These are phyloP conservation scores for Tulasnella sp. DNA, from an alignment of 768 basidiomycete species.

Conservation along the genomic window DNA sequence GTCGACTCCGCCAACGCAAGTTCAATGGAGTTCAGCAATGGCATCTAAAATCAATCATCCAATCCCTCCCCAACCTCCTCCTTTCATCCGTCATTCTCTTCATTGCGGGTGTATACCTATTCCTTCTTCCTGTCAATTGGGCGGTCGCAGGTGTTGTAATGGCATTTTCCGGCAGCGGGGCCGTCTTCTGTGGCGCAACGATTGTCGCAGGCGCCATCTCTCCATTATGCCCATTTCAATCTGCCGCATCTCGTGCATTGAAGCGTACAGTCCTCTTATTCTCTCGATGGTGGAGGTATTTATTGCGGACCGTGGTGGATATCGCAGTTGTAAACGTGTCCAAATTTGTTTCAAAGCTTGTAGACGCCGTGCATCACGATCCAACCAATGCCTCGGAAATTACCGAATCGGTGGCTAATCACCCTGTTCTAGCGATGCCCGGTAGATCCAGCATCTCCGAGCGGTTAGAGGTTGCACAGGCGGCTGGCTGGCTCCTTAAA, in stretches of 20 bases:
- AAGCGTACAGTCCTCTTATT: background rate
- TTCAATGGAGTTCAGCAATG: background rate
- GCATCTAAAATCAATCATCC: background rate
- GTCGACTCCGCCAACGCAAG: conserved; percentile 4
- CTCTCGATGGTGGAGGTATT: background rate
- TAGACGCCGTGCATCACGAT: no score
- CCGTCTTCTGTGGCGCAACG: background rate
- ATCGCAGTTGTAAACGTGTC: no score
- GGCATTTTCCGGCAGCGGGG: background rate
- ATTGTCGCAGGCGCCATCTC: background rate
- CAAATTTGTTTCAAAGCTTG: no score
- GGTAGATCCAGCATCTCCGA: background rate
- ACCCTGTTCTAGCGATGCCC: background rate
- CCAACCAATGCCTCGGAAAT: no score
- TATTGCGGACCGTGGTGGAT: no score
- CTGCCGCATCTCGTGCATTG: background rate
- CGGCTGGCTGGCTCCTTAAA: background rate
- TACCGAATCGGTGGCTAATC: background rate
- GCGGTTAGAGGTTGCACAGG: background rate
- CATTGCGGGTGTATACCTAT: background rate
- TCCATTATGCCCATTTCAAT: conserved; percentile 12
- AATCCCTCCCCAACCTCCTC: conserved; percentile 15
- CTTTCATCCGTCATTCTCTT: background rate
- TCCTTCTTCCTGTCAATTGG: background rate
- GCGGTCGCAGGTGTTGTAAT: background rate